Conservation (phyloP, 805 yeast species). For the Blastobotrys attinorum region DNA sequence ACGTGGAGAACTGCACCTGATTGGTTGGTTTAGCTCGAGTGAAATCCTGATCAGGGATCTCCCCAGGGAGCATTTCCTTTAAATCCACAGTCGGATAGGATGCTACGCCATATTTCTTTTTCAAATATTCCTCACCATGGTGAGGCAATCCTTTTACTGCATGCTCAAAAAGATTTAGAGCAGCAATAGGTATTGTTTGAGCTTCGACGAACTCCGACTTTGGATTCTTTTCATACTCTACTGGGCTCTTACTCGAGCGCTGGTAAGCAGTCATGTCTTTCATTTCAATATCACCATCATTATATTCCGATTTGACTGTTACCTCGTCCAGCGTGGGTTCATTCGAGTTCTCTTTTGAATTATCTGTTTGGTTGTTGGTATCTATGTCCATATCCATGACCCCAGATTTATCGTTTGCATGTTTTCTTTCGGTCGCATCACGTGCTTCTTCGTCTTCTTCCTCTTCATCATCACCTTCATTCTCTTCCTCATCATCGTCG, state of each 20-base stretch:
- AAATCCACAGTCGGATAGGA: constrained; percentile 81
- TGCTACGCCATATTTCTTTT: constrained; percentile 76
- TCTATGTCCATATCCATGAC: constrained; percentile 7
- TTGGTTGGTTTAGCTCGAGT: constrained; percentile 76
- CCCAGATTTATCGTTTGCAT: too few species aligned
- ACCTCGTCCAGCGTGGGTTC: constrained; percentile 2
- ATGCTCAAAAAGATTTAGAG: constrained; percentile 61
- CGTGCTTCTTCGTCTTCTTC: constrained; percentile 3
- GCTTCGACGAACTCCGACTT: constrained; percentile 67
- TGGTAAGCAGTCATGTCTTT: constrained; percentile 1
- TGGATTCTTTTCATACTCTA: constrained; percentile 46
- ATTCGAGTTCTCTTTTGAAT: constrained; percentile 2
- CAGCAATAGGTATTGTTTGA: constrained; percentile 60
- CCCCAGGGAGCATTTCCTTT: constrained; percentile 73
- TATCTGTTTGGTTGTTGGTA: background rate
- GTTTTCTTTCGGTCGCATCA: too few species aligned
- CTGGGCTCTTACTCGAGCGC: background rate
- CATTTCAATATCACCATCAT: background rate
- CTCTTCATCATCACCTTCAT: constrained; percentile 2
- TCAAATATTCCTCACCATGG: constrained; percentile 66
- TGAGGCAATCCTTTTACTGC: constrained; percentile 49
- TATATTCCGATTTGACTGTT: constrained; percentile 5
- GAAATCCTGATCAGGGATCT: constrained; percentile 78
- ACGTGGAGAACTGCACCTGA: constrained; percentile 88
- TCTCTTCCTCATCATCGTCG: constrained; percentile 6